A percentile compares a stretch with the other conserved stretches of the same genome.
Evolutionary conservation across 768 basidiomycete species (phyloP).

Genomic region (Podaxis pistillaris): DNA sequence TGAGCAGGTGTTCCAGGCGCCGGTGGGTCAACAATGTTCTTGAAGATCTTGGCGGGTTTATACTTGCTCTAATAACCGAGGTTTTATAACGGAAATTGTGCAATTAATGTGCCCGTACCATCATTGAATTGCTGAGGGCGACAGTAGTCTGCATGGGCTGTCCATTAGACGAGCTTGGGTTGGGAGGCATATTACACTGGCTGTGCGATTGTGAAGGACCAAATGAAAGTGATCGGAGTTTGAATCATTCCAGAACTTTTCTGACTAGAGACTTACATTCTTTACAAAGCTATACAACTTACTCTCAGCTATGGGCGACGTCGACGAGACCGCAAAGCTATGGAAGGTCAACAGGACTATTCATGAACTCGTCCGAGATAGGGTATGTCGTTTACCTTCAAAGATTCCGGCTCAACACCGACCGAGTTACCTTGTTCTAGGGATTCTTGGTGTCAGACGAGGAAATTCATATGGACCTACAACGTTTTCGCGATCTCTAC

Average conservation of each 20-base stretch:
- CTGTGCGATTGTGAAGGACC: neutral
- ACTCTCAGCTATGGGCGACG: conserved; percentile 54
- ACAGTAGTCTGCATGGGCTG: conserved; percentile 29
- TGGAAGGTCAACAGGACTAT: conserved; percentile 97
- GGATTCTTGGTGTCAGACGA: conserved; percentile 93
- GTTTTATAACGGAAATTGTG: neutral
- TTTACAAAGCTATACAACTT: conserved; percentile 14
- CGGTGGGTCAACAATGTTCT: conserved; percentile 67
- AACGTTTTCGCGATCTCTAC: conserved; percentile 71
- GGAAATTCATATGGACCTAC: conserved; percentile 87
- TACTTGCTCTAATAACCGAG: conserved; percentile 55
- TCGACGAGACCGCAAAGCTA: conserved; percentile 81
- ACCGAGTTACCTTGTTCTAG: conserved; percentile 39
- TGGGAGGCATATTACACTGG: conserved; percentile 4
- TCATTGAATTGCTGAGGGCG: conserved; percentile 43
- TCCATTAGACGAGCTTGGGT: conserved; percentile 12
- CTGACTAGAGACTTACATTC: conserved; percentile 16
- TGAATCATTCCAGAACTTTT: conserved; percentile 31
- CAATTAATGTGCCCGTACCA: conserved; percentile 37
- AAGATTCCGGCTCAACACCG: conserved; percentile 23
- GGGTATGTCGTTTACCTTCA: conserved; percentile 52
- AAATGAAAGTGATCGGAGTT: conserved; percentile 50
- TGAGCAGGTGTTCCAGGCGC: conserved; percentile 35
- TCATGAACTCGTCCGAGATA: conserved; percentile 93
- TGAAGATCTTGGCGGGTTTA: conserved; percentile 90